These are phyloP conservation scores for Plicaturopsis crispa DNA, from an alignment of 768 basidiomycete genomes.

Conservation along the genomic window DNA sequence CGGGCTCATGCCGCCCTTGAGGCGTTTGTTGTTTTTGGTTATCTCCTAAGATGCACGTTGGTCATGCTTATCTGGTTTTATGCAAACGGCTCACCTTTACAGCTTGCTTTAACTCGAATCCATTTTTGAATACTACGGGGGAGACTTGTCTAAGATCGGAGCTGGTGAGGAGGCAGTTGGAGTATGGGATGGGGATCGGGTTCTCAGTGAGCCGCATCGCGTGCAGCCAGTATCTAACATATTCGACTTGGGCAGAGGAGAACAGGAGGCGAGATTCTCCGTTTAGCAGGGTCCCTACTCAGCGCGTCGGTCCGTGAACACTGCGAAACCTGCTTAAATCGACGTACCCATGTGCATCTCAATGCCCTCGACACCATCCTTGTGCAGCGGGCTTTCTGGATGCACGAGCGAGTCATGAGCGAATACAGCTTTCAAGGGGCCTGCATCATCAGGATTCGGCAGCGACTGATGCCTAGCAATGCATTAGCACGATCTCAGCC, in stretches of 20 bases:
- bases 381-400: constrained; percentile 64
- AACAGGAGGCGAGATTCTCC: constrained; percentile 78
- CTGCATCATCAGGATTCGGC: constrained; percentile 49
- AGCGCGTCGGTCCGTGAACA: constrained; percentile 1
- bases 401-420: constrained; percentile 65
- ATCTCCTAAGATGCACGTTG: constrained; percentile 39
- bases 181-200: constrained; percentile 67
- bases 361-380: constrained; percentile 54
- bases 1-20: constrained; percentile 59
- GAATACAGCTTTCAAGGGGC: constrained; percentile 61
- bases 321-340: neutral
- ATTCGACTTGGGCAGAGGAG: constrained; percentile 81
- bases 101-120: constrained; percentile 45
- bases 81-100: constrained; percentile 39
- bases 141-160: constrained; percentile 51
- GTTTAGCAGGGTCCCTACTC: constrained; percentile 55
- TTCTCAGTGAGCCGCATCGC: constrained; percentile 59
- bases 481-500: constrained; percentile 4
- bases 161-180: constrained; percentile 62
- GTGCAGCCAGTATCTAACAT: constrained; percentile 77
- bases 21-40: constrained; percentile 72
- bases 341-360: constrained; percentile 62
- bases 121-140: constrained; percentile 48
- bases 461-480: constrained; percentile 58
- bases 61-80: neutral